Evolutionary conservation across 2,329 filamentous ascomycete species (phyloP), one percentile per base, ranked within the genome.

Genomic region (Sporothrix sp.): DNA sequence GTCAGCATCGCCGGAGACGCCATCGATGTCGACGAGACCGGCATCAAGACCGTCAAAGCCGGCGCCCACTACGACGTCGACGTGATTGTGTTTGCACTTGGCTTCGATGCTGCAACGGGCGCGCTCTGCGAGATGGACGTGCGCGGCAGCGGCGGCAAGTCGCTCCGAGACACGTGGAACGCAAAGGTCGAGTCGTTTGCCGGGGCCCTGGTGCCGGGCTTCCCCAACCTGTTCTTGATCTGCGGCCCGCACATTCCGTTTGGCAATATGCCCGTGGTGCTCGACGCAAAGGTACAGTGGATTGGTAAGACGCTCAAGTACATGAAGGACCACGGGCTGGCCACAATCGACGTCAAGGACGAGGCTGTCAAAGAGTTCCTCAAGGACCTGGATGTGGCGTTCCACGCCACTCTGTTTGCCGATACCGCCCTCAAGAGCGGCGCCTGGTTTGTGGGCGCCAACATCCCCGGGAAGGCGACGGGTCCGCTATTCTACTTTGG

Each of bases 1-100:
- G 65, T 77, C 13, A 68, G 75, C 50, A 58, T 76, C 16, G 67
- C 65, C 3, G 58, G 65, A 9, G 68, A 53, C 71, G 79, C 5
- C 48, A 61, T 62, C 10, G 58, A 63, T 16, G 62, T 75, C 11
- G 69, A 64, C 0, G 58, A 61, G 2, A 65, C 56, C 0, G 72
- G 72, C 1, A 65, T 76, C 44, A 55, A 58, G 8, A 63, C 66
- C 1, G 33, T 59, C 2, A 63, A 68, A 20, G 64, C 65, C 6
- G 2, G 63, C 58, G 13, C n/a, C 4, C 57, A 62, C 7, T 57
- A 67, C 32, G 67, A 71, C n/a, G 52, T 73, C 1, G 66, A 69
- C 38, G 40, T 67, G 1, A 52, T 69, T 23, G 59, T 66, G 21
- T 61, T 61, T 14, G 62, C 63, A 18, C 58, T 62, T 0, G 68